Percentiles rank a stretch among this genome's conserved stretches.
These are phyloP conservation scores for Cicer yamashitae DNA, from an alignment of 306 rosid genomes.

Conservation along the genomic window DNA sequence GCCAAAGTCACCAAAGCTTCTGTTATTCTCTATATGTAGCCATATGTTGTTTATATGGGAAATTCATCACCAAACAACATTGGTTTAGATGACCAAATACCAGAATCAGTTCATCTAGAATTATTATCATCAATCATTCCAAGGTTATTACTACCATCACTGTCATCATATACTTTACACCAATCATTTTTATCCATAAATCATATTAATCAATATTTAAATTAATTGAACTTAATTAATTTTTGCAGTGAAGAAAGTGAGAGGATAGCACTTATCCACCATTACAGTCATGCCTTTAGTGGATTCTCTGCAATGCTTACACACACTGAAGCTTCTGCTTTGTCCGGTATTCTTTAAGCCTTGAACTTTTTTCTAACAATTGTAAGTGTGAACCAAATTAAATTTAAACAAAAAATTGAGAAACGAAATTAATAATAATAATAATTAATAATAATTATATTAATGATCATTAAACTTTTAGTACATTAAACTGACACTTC, in stretches of 20 bases:
- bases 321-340: conserved; percentile 73
- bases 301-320: conserved; percentile 97
- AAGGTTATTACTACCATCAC: conserved; percentile 37
- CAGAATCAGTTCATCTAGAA: conserved; percentile 58
- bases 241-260: conserved; percentile 67
- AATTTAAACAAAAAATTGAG: too few species aligned
- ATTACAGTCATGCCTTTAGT: conserved; percentile 75
- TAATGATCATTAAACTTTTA: too few species aligned
- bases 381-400: too few species aligned
- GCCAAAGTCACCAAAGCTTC: not conserved
- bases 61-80: conserved; percentile 55
- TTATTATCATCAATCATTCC: conserved; percentile 65
- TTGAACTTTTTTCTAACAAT: too few species aligned
- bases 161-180: not conserved
- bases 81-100: conserved; percentile 45
- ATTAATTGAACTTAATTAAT: conserved; percentile 12
- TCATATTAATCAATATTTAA: not conserved
- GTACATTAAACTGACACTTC: too few species aligned
- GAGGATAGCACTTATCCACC: conserved; percentile 64
- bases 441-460: too few species aligned
- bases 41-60: conserved; percentile 87
- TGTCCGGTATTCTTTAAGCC: conserved; percentile 60
- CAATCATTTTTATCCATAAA: conserved; percentile 11
- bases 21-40: conserved; percentile 54
- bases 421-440: too few species aligned